Conservation (phyloP, 768 basidiomycete genomes). For the Lactarius psammicola region DNA sequence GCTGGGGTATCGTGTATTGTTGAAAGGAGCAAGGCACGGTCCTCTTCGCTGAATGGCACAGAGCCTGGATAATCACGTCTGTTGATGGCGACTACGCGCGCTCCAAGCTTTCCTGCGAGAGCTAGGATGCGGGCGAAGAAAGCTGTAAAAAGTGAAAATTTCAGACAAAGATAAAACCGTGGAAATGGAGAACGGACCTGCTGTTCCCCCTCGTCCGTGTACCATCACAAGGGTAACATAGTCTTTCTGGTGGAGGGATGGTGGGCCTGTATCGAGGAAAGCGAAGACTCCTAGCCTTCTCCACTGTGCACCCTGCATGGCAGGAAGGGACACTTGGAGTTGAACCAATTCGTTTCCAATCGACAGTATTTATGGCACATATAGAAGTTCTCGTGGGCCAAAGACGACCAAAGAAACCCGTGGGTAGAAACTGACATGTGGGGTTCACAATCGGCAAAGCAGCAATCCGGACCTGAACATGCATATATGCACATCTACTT, state of each 20-base stretch:
- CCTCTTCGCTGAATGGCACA: background rate
- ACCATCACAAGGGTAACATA: background rate
- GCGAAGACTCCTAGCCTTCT: background rate
- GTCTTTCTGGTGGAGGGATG: background rate
- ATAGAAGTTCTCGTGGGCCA: too few species aligned
- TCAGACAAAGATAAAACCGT: background rate
- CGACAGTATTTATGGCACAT: background rate
- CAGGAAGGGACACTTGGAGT: background rate
- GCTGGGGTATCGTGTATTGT: background rate
- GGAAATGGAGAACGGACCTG: background rate
- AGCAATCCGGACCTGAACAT: too few species aligned
- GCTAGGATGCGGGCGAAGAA: background rate
- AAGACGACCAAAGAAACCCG: too few species aligned
- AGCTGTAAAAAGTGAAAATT: background rate
- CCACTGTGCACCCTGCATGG: background rate
- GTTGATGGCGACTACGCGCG: background rate
- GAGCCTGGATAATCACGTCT: conserved; percentile 2
- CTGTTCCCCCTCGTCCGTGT: background rate
- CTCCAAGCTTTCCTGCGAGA: background rate
- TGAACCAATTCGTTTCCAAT: background rate
- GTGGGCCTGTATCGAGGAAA: background rate
- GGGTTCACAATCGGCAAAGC: too few species aligned
- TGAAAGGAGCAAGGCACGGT: background rate
- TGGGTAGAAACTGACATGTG: too few species aligned
- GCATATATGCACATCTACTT: too few species aligned